Percentiles rank a stretch among this genome's conserved stretches.
phyloP scores from a whole-genome alignment of 169 alveolate genomes.

The Eimeria necatrix region DNA sequence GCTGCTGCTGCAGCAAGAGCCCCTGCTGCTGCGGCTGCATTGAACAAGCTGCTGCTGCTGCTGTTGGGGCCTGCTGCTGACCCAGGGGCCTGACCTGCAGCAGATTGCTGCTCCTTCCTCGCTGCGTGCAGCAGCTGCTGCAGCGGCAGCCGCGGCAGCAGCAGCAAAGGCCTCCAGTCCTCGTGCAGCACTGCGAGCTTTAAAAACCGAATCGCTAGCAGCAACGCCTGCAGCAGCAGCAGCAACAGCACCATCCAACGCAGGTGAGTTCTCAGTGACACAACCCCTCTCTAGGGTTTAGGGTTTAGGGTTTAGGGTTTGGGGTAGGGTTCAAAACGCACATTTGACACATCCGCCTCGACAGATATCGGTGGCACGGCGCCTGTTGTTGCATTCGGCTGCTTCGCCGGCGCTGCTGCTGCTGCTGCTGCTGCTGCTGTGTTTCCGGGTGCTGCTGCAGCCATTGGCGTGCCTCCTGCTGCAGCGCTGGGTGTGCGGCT shows the following conservation, averaged over 20 bases:
- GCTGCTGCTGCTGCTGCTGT: conserved; percentile 54
- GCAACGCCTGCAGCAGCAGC: conserved; percentile 73
- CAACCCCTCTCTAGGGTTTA: neutral
- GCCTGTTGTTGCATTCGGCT: conserved; percentile 43
- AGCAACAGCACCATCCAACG: neutral
- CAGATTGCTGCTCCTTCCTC: conserved; percentile 36
- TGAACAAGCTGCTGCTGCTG: conserved; percentile 16
- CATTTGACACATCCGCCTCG: conserved; percentile 22
- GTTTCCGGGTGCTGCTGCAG: neutral
- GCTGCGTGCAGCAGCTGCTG: conserved; percentile 71
- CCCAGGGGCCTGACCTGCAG: neutral
- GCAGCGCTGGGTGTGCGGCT: conserved; percentile 6
- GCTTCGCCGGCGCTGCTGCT: conserved; percentile 41
- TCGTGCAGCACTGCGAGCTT: conserved; percentile 84
- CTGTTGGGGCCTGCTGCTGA: conserved; percentile 56
- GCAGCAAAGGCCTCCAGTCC: conserved; percentile 80
- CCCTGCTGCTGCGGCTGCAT: neutral
- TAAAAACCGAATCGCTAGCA: conserved; percentile 82
- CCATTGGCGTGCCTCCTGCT: conserved; percentile 39
- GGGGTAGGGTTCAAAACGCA: neutral
- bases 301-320: neutral
- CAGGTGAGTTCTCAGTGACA: too few relatives aligned
- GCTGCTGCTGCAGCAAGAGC: neutral
- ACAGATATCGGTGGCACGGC: conserved; percentile 21
- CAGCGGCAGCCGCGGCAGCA: conserved; percentile 74